Percentiles rank a stretch among this genome's conserved stretches.
Conservation (phyloP, 495 filamentous ascomycete genomes). For the Tricharina praecox region DNA sequence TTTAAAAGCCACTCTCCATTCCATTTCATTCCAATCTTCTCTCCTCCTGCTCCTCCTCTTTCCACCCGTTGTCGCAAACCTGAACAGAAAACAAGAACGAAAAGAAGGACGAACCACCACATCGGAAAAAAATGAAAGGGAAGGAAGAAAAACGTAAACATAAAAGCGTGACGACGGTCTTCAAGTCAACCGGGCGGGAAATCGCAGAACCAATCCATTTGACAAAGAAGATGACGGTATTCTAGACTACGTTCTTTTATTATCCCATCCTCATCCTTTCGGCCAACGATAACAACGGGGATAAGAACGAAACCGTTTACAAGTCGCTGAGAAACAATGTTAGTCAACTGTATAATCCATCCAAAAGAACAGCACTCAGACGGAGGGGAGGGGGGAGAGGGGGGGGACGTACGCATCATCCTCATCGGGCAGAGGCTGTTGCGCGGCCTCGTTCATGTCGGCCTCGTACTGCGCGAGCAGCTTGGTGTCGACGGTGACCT, state of each 20-base stretch:
- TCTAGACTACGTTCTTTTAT: constrained; percentile 5
- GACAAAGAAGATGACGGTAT: not conserved
- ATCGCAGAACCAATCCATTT: constrained; percentile 6
- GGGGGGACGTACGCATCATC: constrained; percentile 55
- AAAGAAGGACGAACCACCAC: no score
- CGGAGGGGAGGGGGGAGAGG: no score
- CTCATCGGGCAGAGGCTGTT: constrained; percentile 84
- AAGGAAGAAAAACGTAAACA: no score
- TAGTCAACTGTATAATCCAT: constrained; percentile 2
- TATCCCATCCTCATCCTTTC: constrained; percentile 1
- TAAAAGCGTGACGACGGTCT: constrained; percentile 5
- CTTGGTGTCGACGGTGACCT: constrained; percentile 66
- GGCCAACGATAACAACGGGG: constrained; percentile 16
- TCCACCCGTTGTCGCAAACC: no score
- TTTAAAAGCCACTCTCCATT: no score
- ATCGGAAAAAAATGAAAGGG: no score
- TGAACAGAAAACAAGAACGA: no score
- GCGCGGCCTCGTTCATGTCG: constrained; percentile 73
- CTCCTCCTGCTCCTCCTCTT: no score
- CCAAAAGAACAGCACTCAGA: no score
- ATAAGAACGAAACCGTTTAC: constrained; percentile 20
- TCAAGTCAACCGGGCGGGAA: constrained; percentile 4
- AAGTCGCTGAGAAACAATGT: constrained; percentile 14
- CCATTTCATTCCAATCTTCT: no score
- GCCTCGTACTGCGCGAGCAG: constrained; percentile 65